Conservation (phyloP, 192 early-diverging fungal species). For the Fimicolochytrium jonesii region DNA sequence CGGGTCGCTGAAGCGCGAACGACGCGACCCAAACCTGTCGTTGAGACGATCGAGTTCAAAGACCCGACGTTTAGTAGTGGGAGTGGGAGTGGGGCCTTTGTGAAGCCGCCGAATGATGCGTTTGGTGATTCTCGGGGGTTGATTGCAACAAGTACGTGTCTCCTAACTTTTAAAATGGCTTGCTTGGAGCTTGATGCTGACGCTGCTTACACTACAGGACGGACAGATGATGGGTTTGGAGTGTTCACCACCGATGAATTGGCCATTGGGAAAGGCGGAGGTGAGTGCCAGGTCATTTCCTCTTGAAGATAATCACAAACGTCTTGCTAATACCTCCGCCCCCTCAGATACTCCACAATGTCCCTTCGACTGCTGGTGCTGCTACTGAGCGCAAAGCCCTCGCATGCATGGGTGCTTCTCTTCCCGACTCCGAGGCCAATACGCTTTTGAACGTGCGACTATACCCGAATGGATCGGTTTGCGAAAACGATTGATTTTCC, state of each 20-base stretch:
- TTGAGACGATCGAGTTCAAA: conserved; percentile 18
- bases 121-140: conserved; percentile 12
- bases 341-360: conserved; percentile 20
- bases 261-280: conserved; percentile 16
- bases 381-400: too few relatives aligned
- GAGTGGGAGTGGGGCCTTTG: too few relatives aligned
- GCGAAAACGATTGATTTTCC: too few relatives aligned
- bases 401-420: too few relatives aligned
- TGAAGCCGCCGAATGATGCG: not conserved
- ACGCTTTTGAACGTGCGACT: too few relatives aligned
- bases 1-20: not conserved
- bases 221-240: conserved; percentile 16
- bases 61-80: not conserved
- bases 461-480: too few relatives aligned
- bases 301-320: not conserved
- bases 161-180: too few relatives aligned
- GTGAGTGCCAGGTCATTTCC: conserved; percentile 1
- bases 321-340: not conserved
- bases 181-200: too few relatives aligned
- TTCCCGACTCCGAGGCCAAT: too few relatives aligned
- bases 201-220: not conserved
- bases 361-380: conserved; percentile 28
- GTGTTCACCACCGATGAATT: conserved; percentile 10
- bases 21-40: conserved; percentile 10
- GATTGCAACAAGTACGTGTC: not conserved